phyloP scores from a whole-genome alignment of 83 land plant species.

The Picea mariana region DNA sequence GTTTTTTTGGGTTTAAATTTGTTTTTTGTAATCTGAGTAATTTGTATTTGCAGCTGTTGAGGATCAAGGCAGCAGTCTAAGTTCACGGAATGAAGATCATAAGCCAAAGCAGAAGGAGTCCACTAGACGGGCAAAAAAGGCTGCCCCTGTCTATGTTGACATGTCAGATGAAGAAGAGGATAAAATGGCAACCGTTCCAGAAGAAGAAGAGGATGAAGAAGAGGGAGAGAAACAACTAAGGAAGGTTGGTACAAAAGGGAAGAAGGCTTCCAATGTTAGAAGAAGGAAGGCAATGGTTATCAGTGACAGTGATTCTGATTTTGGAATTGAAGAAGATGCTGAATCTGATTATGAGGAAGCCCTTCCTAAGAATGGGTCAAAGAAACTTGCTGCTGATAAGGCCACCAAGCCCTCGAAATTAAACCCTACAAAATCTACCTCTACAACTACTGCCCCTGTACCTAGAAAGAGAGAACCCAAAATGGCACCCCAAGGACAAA shows the following conservation, averaged over 20 bases:
- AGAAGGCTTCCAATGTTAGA: neutral
- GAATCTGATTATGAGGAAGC: constrained; percentile 28
- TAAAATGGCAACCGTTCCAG: constrained; percentile 20
- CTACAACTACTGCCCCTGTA: constrained; percentile 1
- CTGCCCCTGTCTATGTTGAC: constrained; percentile 15
- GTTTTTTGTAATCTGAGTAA: neutral
- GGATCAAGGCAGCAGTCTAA: constrained; percentile 19
- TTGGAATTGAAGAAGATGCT: constrained; percentile 18
- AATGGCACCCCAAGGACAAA: constrained; percentile 41
- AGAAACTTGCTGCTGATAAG: constrained; percentile 27
- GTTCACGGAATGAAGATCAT: neutral
- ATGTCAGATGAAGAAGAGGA: constrained; percentile 38
- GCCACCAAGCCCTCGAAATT: neutral
- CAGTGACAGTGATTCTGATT: constrained; percentile 30
- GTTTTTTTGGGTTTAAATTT: neutral
- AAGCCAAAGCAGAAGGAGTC: constrained; percentile 32
- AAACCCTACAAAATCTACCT: neutral
- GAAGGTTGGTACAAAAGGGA: constrained; percentile 7
- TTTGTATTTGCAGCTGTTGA: constrained; percentile 27
- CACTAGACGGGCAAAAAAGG: constrained; percentile 37
- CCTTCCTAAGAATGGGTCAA: constrained; percentile 16
- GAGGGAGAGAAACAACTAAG: constrained; percentile 24
- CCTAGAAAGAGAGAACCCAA: constrained; percentile 16
- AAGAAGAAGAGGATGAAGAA: constrained; percentile 14
- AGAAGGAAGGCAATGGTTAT: constrained; percentile 18